Evolutionary conservation across 2,329 filamentous ascomycete genomes (phyloP), one percentile per base, ranked within the genome.

Genomic region (Rhexocercosporidium sp.): DNA sequence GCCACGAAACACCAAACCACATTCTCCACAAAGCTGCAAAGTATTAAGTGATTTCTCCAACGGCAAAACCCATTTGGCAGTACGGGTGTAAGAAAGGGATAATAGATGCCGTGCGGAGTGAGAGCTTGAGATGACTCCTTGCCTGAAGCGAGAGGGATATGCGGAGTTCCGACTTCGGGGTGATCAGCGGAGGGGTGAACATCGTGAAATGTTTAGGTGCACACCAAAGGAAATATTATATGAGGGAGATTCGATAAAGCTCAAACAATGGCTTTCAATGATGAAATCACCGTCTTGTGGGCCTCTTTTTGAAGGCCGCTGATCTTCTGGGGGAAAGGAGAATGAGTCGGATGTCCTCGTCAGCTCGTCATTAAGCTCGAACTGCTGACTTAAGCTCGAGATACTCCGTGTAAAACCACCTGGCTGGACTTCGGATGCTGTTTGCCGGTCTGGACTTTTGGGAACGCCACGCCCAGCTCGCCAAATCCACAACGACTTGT

Each of bases 401-500:
- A 31, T 31, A 18, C 14, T 56, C 11, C 2, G n/a, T 16, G 5
- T 20, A 20, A 20, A 37, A 39, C 44, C 20, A 31, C 49, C 49
- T 31, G 49, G 25, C 9, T 29, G 49, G 49, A 16, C 22, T 29
- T 31, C 54, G 54, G 54, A 57, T 57, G 12, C n/a, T 37, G 34
- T 5, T 5, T 41, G 20, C 31, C 54, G 20, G 54, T 34, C 12
- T 41, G 20, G 34, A 57, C 53, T 56, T 31, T 56, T 39, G 31
- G 31, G 8, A 56, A 56, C 54, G 54, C 54, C 34, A 57, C 20
- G 31, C 31, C 31, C 54, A 57, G 31, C 20, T 57, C 31, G 54
- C 54, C 54, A 57, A 56, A 57, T 41, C 54, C 54, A 39, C 31
- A 57, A 57, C 54, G 12, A 57, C 54, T 39, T 57, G 54, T 57